Conservation (phyloP, 2,329 filamentous ascomycete species). For the Sporothrix schenckii region DNA sequence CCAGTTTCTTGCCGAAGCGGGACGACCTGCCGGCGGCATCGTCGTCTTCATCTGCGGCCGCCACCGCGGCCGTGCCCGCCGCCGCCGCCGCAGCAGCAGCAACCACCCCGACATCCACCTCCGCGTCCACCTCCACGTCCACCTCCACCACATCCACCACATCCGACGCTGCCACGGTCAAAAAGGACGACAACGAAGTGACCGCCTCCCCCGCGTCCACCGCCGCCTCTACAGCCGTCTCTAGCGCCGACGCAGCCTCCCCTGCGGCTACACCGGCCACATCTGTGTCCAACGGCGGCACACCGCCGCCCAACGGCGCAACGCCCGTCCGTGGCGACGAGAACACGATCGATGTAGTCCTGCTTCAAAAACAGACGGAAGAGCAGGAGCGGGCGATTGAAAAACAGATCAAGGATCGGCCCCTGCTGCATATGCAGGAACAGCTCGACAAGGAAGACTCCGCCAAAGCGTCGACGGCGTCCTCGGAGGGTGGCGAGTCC, state of each 20-base stretch:
- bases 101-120: background rate
- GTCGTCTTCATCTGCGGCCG: background rate
- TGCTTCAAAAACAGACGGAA: conserved; percentile 74
- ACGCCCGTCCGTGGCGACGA: conserved; percentile 60
- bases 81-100: background rate
- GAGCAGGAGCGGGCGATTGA: conserved; percentile 87
- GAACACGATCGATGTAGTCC: conserved; percentile 56
- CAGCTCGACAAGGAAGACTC: conserved; percentile 84
- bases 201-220: background rate
- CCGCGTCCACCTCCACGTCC: background rate
- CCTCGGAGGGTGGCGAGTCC: background rate
- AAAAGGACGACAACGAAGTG: conserved; percentile 26
- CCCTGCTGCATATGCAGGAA: conserved; percentile 89
- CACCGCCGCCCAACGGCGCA: conserved; percentile 30
- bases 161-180: background rate
- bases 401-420: conserved; percentile 85
- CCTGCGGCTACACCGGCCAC: conserved; percentile 25
- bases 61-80: background rate
- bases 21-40: conserved; percentile 51
- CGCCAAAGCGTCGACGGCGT: conserved; percentile 43
- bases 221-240: conserved; percentile 12
- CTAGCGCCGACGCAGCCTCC: background rate
- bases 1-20: conserved; percentile 87
- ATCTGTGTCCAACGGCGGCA: conserved; percentile 22
- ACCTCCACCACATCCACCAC: background rate